Evolutionary conservation across 306 rosid species (phyloP).

Genomic region (Astragalus membranaceus): DNA sequence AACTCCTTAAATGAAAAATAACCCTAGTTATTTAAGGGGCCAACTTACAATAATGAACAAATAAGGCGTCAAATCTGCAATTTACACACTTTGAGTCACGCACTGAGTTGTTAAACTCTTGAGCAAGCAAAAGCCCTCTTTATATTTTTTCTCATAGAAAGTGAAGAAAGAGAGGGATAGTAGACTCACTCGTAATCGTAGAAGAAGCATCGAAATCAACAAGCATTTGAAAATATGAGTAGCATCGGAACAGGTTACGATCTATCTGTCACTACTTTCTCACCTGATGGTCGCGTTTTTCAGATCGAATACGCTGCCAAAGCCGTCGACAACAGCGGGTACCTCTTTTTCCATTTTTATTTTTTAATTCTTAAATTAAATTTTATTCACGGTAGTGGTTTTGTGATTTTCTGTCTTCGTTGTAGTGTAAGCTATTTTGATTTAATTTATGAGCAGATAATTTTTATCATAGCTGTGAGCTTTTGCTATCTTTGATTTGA

Average conservation of each 20-base stretch:
- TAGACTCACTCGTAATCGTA: neutral
- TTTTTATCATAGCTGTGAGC: no score
- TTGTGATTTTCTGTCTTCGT: no score
- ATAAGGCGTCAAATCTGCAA: neutral
- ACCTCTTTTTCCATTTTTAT: neutral
- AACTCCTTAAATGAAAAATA: no score
- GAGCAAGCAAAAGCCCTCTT: conserved; percentile 1
- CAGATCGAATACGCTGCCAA: conserved; percentile 99
- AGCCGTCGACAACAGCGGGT: conserved; percentile 99
- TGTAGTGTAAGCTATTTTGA: no score
- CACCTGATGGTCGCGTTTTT: conserved; percentile 96
- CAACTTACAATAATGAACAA: neutral
- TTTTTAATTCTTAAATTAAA: no score
- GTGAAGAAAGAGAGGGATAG: conserved; percentile 4
- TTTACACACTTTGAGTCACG: neutral
- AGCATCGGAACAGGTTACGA: conserved; percentile 99
- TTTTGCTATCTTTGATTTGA: no score
- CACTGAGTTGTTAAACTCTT: conserved; percentile 12
- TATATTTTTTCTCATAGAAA: neutral
- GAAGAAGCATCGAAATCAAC: neutral
- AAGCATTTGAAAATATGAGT: conserved; percentile 41
- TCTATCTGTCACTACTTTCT: conserved; percentile 95
- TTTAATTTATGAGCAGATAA: no score
- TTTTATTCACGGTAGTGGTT: no score
- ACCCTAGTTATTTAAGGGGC: neutral